Evolutionary conservation across 805 yeast genomes (phyloP).

Genomic region (Dipodascus geniculatus): DNA sequence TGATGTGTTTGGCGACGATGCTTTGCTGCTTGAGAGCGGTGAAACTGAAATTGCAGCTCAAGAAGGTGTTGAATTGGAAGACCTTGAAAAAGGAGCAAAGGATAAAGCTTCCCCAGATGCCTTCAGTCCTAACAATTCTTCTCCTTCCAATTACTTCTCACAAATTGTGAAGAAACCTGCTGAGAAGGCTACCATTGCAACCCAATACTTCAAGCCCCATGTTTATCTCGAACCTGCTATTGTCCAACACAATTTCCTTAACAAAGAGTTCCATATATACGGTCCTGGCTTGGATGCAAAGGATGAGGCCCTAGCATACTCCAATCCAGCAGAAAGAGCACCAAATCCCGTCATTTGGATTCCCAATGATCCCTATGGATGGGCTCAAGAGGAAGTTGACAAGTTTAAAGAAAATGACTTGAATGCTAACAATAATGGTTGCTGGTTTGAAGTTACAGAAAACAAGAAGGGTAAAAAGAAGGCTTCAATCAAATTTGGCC

Average conservation of each 20-base stretch:
- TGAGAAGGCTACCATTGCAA: constrained; percentile 22
- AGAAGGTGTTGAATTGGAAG: background rate
- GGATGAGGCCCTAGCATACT: constrained; percentile 54
- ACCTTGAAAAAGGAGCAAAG: background rate
- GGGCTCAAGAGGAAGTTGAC: constrained; percentile 49
- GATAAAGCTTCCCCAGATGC: background rate
- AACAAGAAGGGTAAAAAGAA: constrained; percentile 25
- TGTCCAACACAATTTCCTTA: constrained; percentile 18
- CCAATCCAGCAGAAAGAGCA: constrained; percentile 61
- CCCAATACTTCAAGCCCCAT: constrained; percentile 46
- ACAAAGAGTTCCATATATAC: constrained; percentile 20
- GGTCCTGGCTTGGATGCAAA: constrained; percentile 23
- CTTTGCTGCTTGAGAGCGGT: constrained; percentile 7
- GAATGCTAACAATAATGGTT: constrained; percentile 55
- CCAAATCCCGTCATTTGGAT: constrained; percentile 78
- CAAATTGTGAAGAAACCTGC: background rate
- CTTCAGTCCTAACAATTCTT: background rate
- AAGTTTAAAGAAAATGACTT: constrained; percentile 41
- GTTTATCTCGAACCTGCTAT: constrained; percentile 33
- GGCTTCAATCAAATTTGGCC: constrained; percentile 33
- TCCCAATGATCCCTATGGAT: constrained; percentile 81
- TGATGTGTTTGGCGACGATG: background rate
- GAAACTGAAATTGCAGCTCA: constrained; percentile 8
- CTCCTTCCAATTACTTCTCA: background rate
- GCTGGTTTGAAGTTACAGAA: constrained; percentile 34